Evolutionary conservation across 495 filamentous ascomycete species (phyloP).

Genomic region (Penicillium roqueforti): DNA sequence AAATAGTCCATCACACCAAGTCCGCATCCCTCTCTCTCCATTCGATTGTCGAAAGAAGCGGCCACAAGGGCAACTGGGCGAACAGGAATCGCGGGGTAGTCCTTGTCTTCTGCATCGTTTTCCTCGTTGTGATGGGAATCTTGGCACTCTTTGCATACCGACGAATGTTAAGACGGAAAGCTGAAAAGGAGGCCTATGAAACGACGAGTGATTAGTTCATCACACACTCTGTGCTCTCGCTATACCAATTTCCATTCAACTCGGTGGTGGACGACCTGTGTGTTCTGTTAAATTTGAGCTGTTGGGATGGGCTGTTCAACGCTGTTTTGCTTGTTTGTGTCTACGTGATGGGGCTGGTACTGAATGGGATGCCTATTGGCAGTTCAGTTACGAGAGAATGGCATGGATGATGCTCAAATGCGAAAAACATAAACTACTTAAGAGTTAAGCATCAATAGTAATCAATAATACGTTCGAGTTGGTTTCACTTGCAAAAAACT

Average conservation of each 20-base stretch:
- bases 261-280: background rate
- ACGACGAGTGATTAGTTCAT: conserved; percentile 5
- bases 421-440: background rate
- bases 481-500: too few species aligned
- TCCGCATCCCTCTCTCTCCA: conserved; percentile 12
- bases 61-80: conserved; percentile 40
- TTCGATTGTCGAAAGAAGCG: conserved; percentile 31
- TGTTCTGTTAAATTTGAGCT: too few species aligned
- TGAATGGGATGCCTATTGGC: background rate
- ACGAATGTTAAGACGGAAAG: conserved; percentile 34
- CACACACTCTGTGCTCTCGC: background rate
- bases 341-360: background rate
- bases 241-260: background rate
- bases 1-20: conserved; percentile 21
- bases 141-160: conserved; percentile 43
- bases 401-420: background rate
- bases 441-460: background rate
- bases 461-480: background rate
- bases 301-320: background rate
- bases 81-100: conserved; percentile 47
- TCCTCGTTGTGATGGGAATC: conserved; percentile 43
- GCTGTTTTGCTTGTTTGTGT: background rate
- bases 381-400: background rate
- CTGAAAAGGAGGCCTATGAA: conserved; percentile 29
- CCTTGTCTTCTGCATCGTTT: conserved; percentile 52